Evolutionary conservation across 352 stramenopile genomes (phyloP).

Genomic region (Phytophthora multivora): DNA sequence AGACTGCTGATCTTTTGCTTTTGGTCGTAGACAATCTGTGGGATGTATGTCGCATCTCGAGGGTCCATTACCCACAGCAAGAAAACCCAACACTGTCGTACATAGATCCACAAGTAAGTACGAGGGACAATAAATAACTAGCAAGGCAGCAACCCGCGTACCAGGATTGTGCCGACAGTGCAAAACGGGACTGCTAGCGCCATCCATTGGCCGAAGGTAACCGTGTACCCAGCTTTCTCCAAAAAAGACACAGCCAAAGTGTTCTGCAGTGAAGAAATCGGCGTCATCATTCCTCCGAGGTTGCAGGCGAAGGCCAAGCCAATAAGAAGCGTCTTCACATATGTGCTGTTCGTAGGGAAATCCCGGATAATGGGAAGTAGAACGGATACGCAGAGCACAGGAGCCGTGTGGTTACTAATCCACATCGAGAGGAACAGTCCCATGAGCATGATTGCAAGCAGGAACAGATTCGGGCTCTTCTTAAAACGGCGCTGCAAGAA

Average conservation of each 20-base stretch:
- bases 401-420: slow-evolving; percentile 94
- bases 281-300: slow-evolving; percentile 93
- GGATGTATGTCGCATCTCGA: slow-evolving; percentile 89
- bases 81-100: slow-evolving; percentile 84
- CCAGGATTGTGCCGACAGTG: slow-evolving; percentile 82
- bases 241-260: slow-evolving; percentile 86
- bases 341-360: slow-evolving; percentile 82
- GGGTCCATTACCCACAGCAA: slow-evolving; percentile 88
- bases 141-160: slow-evolving; percentile 26
- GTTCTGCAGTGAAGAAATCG: slow-evolving; percentile 92
- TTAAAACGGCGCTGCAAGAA: slow-evolving; percentile 91
- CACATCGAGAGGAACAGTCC: slow-evolving; percentile 93
- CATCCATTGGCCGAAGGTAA: slow-evolving; percentile 94
- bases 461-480: slow-evolving; percentile 88
- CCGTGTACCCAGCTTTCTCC: slow-evolving; percentile 85
- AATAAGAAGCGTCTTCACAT: slow-evolving; percentile 92
- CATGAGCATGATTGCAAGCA: slow-evolving; percentile 94
- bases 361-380: slow-evolving; percentile 89
- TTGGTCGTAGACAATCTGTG: slow-evolving; percentile 93
- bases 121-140: not conserved
- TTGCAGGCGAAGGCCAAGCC: slow-evolving; percentile 94
- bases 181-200: slow-evolving; percentile 89
- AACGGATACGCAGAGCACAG: slow-evolving; percentile 92
- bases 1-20: slow-evolving; percentile 89
- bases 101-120: slow-evolving; percentile 4